phyloP scores from a whole-genome alignment of 768 basidiomycete genomes.

The Pleurotus eryngii region DNA sequence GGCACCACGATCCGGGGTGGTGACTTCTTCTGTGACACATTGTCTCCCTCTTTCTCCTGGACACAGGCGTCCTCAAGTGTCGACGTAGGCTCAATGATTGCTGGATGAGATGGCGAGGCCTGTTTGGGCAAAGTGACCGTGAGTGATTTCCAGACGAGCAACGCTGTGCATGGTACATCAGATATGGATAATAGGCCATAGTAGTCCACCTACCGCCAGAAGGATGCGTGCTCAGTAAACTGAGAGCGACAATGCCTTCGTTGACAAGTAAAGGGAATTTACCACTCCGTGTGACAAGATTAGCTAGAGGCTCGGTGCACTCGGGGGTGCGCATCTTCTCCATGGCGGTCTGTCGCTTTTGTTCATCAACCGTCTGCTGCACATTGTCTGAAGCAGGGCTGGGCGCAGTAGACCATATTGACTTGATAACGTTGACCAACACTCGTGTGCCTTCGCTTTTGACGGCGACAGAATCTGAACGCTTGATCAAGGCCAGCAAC shows the following conservation, averaged over 20 bases:
- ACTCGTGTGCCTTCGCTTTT: constrained; percentile 90
- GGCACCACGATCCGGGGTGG: constrained; percentile 49
- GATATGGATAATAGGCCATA: constrained; percentile 5
- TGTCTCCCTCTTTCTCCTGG: no score
- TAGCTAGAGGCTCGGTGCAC: constrained; percentile 60
- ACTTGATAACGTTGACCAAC: constrained; percentile 80
- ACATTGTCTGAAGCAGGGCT: constrained; percentile 17
- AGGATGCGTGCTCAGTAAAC: constrained; percentile 64
- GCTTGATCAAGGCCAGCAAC: constrained; percentile 70
- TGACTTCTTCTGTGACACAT: constrained; percentile 36
- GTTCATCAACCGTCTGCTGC: constrained; percentile 25
- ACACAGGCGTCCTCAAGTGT: no score
- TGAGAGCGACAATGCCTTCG: constrained; percentile 83
- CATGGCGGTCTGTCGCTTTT: constrained; percentile 51
- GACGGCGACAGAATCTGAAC: constrained; percentile 78
- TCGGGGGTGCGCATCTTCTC: constrained; percentile 47
- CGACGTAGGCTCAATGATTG: no score
- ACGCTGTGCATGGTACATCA: constrained; percentile 37
- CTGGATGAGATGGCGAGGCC: constrained; percentile 16
- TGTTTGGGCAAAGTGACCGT: constrained; percentile 46
- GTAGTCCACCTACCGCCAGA: constrained; percentile 52
- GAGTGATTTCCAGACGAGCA: constrained; percentile 60
- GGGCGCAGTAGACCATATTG: constrained; percentile 55
- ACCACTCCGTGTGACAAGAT: constrained; percentile 70
- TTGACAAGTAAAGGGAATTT: constrained; percentile 85